Percentiles rank a stretch among this genome's conserved stretches.
phyloP scores from a whole-genome alignment of 208 protist genomes.

The Paratrypanosoma confusum region DNA sequence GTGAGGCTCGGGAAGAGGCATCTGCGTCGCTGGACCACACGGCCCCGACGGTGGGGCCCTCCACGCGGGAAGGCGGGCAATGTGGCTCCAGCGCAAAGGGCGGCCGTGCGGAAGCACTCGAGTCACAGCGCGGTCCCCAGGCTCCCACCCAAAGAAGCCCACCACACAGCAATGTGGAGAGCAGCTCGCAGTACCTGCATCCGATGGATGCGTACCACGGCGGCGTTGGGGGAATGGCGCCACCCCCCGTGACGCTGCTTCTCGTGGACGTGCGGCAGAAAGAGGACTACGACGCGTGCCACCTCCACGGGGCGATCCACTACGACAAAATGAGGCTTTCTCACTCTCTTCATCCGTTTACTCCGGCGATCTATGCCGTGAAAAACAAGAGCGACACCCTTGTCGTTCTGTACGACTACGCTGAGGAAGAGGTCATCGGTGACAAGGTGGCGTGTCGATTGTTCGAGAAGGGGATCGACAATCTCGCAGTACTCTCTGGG shows the following conservation, averaged over 20 bases:
- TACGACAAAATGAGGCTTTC: slow-evolving; percentile 67
- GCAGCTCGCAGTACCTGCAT: slow-evolving; percentile 19
- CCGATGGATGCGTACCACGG: slow-evolving; percentile 79
- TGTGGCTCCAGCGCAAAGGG: not conserved
- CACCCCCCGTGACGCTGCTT: slow-evolving; percentile 27
- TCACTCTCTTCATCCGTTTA: slow-evolving; percentile 66
- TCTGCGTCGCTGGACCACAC: slow-evolving; percentile 12
- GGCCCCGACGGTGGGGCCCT: too few species aligned
- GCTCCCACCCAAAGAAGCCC: not conserved
- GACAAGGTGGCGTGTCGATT: slow-evolving; percentile 44
- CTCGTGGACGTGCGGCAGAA: slow-evolving; percentile 67
- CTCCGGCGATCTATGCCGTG: slow-evolving; percentile 73
- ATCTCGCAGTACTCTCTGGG: slow-evolving; percentile 67
- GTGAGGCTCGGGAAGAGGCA: too few species aligned
- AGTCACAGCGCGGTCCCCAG: not conserved
- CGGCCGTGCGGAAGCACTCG: not conserved
- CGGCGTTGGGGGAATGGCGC: slow-evolving; percentile 3
- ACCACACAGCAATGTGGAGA: not conserved
- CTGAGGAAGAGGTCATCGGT: slow-evolving; percentile 47
- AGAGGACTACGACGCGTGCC: slow-evolving; percentile 68
- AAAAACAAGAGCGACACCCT: slow-evolving; percentile 81
- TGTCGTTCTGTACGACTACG: slow-evolving; percentile 83
- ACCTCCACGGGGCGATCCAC: slow-evolving; percentile 68
- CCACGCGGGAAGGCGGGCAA: slow-evolving; percentile 61
- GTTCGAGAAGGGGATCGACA: slow-evolving; percentile 84